Base-by-base conservation (phyloP, 2,329 filamentous ascomycete species). In the Ophiostoma novo-ulmi region DNA sequence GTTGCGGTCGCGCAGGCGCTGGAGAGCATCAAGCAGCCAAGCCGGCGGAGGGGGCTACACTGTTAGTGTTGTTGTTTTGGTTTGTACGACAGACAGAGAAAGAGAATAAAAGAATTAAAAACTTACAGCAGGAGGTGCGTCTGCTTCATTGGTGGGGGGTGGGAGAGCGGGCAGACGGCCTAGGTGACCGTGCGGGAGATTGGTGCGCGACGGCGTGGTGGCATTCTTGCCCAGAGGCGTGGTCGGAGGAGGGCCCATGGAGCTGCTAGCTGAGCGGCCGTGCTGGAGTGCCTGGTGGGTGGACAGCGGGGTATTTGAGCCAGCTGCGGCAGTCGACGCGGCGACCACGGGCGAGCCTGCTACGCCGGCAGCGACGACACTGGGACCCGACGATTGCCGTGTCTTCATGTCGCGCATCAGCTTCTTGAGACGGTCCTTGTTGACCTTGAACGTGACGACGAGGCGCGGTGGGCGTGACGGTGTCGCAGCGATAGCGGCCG, bases 21-120 rank as follows among this genome's bases (percentile, higher is more conserved):
- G 83, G n/a, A 98, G 87, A 69, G 92, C 90, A 52, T 85, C 81
- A 71, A 85, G 83, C 70, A 99, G 90, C 95, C 95, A 98, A 71
- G 87, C 83, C n/a, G 94, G 94, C 22, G 93, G 89, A 8, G 91
- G 88, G 71, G 93, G 92, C 93, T 97, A 76, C 44, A 48, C 14
- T 48, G 44, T 48, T n/a, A 48, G 44, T 7, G 1, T n/a, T 58
- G 39, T 58, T 26, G n/a, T 26, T 26, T 48, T 48, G 20, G 72
- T 41, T 17, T 35, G 26, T 35, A 39, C 63, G 5, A 35, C 31
- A 10, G 14, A 36, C 31, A 17, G 31, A 64, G 26, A 31, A 2
- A 65, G 3, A 39, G 38, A 10, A 39, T 31, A 8, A n/a, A 7
- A 17, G n/a, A n/a, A n/a, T n/a, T n/a, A n/a, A 36, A 22, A 20